Evolutionary conservation across 495 filamentous ascomycete genomes (phyloP), one percentile per base, ranked within the genome.

Genomic region (Penicillium turbatum): DNA sequence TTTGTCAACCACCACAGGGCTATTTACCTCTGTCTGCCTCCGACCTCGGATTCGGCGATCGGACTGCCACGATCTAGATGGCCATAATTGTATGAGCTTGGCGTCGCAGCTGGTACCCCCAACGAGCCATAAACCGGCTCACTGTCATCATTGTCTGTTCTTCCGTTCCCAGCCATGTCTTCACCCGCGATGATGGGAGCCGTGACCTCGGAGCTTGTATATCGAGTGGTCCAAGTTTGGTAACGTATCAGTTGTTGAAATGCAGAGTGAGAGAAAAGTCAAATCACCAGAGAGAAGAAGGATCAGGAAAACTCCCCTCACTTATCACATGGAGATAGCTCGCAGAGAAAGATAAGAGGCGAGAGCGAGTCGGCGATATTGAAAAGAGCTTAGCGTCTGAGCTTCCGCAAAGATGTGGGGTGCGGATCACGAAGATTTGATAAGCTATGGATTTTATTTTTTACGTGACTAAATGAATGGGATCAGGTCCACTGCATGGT

Each of bases 51-150:
- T 17, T 68, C 63, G 10, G 37, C 36, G 27, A 62, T 56, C 17
- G 50, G 44, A 42, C 54, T 57, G 2, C 38, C 54, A 31, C 38
- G 46, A 44, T 48, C 42, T 17, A 55, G 44, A 13, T 52, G 55
- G 13, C 48, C 56, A 32, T 59, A 42, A 41, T 67, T 59, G 21
- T 62, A 60, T 1, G 61, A 64, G 45, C 49, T 60, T 7, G 58
- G 34, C 30, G 48, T 5, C 9, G 15, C 38, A 19, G 40, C 36
- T 6, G 61, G 61, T 29, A 53, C 45, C 21, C 57, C 49, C 39
- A 44, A 31, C 1, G 59, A 59, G 32, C 56, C 44, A 27, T 45
- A 46, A 15, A 41, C 41, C 2, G 53, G 32, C 9, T 53, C 59
- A 17, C 41, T 53, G 12, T 29, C 51, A 39, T 47, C 40, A 10